These are phyloP conservation scores for Talaromyces amestolkiae DNA, from an alignment of 2,329 filamentous ascomycete genomes.

Conservation along the genomic window DNA sequence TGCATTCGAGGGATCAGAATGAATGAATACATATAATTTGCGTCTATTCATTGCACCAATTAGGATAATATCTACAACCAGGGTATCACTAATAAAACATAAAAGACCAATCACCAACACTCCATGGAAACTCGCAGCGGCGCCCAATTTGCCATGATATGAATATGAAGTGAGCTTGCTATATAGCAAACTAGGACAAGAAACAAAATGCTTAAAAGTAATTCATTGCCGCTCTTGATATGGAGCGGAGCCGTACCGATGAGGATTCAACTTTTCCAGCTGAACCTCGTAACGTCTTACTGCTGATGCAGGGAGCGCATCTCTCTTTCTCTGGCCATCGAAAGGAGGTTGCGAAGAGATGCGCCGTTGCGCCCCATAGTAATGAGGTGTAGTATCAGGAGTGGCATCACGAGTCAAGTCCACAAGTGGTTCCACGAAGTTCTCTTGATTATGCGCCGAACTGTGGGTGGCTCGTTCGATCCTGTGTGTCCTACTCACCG, in stretches of 20 bases:
- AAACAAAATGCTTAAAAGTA: background rate
- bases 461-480: conserved; percentile 1
- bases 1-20: background rate
- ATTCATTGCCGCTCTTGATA: conserved; percentile 11
- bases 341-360: conserved; percentile 13
- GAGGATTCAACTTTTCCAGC: conserved; percentile 19
- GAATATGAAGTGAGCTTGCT: background rate
- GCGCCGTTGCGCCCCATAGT: conserved; percentile 5
- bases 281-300: conserved; percentile 22
- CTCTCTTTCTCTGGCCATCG: conserved; percentile 17
- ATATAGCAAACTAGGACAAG: background rate
- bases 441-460: background rate
- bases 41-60: background rate
- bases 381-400: conserved; percentile 4
- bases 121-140: background rate
- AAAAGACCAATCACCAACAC: background rate
- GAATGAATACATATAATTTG: background rate
- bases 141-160: background rate
- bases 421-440: background rate
- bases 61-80: background rate
- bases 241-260: conserved; percentile 26
- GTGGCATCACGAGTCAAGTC: conserved; percentile 1
- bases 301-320: conserved; percentile 18
- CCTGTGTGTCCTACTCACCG: conserved; percentile 2
- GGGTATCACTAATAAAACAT: conserved; percentile 17